Percentiles rank a stretch among this genome's conserved stretches.
Conservation (phyloP, 768 basidiomycete species). For the Floccularia luteovirens region DNA sequence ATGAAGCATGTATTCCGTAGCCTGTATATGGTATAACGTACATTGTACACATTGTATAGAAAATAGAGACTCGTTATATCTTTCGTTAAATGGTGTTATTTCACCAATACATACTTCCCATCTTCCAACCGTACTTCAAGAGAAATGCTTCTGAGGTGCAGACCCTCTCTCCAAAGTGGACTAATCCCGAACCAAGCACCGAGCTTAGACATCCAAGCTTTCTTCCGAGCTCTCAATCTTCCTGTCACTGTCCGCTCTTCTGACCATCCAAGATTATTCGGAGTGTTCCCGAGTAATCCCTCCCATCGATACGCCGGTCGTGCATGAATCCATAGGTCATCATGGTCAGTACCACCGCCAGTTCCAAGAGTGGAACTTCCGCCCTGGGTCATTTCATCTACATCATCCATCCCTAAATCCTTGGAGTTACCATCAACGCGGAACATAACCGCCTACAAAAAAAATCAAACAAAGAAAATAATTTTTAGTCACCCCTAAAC, state of each 20-base stretch:
- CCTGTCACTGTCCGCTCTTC: too few relatives aligned
- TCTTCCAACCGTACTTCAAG: slow-evolving; percentile 50
- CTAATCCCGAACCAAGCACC: slow-evolving; percentile 65
- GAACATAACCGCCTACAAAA: slow-evolving; percentile 50
- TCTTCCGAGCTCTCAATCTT: too few relatives aligned
- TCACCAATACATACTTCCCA: slow-evolving; percentile 52
- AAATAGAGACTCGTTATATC: too few relatives aligned
- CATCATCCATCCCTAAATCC: slow-evolving; percentile 56
- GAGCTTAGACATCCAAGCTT: slow-evolving; percentile 42
- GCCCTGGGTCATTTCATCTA: slow-evolving; percentile 45
- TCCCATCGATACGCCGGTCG: slow-evolving; percentile 68
- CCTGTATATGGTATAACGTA: too few relatives aligned
- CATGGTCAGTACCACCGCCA: slow-evolving; percentile 66
- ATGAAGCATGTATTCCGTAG: too few relatives aligned
- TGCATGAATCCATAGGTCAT: slow-evolving; percentile 49
- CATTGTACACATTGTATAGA: too few relatives aligned
- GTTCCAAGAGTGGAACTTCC: slow-evolving; percentile 53
- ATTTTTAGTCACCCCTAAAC: slow-evolving; percentile 9
- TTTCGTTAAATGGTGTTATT: too few relatives aligned
- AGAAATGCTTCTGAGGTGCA: slow-evolving; percentile 46
- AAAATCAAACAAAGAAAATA: background rate
- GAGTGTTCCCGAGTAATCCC: slow-evolving; percentile 51
- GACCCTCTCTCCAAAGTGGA: slow-evolving; percentile 49
- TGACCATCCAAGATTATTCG: slow-evolving; percentile 22
- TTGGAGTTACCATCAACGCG: slow-evolving; percentile 46